Evolutionary conservation across 2,329 filamentous ascomycete species (phyloP).

Genomic region (Nemania sp.): DNA sequence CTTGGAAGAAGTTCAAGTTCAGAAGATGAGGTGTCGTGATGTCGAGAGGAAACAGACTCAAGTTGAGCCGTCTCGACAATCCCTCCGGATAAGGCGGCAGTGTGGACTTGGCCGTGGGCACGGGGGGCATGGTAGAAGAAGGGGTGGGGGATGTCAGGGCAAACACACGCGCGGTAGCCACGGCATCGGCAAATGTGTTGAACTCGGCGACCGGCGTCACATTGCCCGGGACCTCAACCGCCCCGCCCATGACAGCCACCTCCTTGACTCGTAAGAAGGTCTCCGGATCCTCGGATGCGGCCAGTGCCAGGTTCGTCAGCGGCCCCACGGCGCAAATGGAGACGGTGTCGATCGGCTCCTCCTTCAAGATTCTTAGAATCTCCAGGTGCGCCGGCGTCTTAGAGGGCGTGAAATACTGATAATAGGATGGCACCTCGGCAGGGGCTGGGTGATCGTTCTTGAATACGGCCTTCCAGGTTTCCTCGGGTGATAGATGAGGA

Average conservation of each 20-base stretch:
- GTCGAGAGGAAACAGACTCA: slow-evolving; percentile 77
- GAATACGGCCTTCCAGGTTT: slow-evolving; percentile 75
- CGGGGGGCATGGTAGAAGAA: slow-evolving; percentile 76
- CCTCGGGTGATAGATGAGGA: slow-evolving; percentile 73
- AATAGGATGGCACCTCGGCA: slow-evolving; percentile 50
- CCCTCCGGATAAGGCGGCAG: slow-evolving; percentile 66
- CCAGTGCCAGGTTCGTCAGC: slow-evolving; percentile 89
- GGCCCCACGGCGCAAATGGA: slow-evolving; percentile 91
- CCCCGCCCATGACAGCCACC: slow-evolving; percentile 93
- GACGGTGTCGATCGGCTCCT: slow-evolving; percentile 82
- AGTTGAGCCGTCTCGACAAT: slow-evolving; percentile 65
- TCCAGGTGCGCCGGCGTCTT: slow-evolving; percentile 76
- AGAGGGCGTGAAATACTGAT: slow-evolving; percentile 75
- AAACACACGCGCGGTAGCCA: slow-evolving; percentile 76
- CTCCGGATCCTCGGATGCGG: slow-evolving; percentile 85
- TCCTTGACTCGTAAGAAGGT: slow-evolving; percentile 89
- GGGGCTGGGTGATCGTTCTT: slow-evolving; percentile 43
- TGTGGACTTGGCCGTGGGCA: slow-evolving; percentile 54
- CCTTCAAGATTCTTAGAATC: slow-evolving; percentile 82
- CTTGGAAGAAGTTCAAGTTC: slow-evolving; percentile 61
- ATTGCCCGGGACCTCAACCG: slow-evolving; percentile 79
- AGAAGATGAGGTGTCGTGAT: slow-evolving; percentile 75
- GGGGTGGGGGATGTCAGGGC: slow-evolving; percentile 77
- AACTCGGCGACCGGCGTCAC: slow-evolving; percentile 88
- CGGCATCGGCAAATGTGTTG: slow-evolving; percentile 88